Conservation (phyloP, 192 early-diverging fungal species). For the Coemansia sp. region DNA sequence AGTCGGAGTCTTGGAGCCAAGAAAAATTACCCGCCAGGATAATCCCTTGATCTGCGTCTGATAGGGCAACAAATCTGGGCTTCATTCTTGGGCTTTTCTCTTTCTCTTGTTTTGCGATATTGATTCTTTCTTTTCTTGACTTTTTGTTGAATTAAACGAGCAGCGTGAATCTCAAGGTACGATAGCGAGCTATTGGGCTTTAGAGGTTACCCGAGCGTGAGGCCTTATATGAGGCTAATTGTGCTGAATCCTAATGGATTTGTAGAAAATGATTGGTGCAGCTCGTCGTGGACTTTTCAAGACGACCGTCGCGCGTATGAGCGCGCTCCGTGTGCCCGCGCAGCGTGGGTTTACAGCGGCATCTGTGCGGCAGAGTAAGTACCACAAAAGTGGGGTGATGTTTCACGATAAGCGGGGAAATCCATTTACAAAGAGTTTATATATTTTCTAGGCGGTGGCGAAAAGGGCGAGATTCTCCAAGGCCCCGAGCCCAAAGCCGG, state of each 20-base stretch:
- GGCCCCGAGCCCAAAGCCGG: conserved; percentile 73
- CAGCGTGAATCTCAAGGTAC: too few species aligned
- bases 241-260: too few species aligned
- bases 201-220: too few species aligned
- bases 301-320: conserved; percentile 9
- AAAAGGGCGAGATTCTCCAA: conserved; percentile 26
- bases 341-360: conserved; percentile 32
- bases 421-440: not conserved
- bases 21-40: conserved; percentile 24
- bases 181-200: too few species aligned
- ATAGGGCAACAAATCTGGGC: too few species aligned
- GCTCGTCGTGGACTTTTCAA: conserved; percentile 37
- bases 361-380: conserved; percentile 25
- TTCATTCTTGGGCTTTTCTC: not conserved
- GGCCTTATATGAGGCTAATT: too few species aligned
- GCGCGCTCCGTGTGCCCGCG: not conserved
- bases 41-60: not conserved
- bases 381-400: conserved; percentile 4
- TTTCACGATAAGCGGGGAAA: not conserved
- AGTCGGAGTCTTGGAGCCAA: conserved; percentile 37
- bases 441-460: conserved; percentile 15
- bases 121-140: not conserved
- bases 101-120: conserved; percentile 1
- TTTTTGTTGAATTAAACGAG: conserved; percentile 4
- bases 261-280: conserved; percentile 24